A percentile compares a stretch with the other conserved stretches of the same genome.
phyloP scores from a whole-genome alignment of 305 asterid species.

The Solanum hybrid region DNA sequence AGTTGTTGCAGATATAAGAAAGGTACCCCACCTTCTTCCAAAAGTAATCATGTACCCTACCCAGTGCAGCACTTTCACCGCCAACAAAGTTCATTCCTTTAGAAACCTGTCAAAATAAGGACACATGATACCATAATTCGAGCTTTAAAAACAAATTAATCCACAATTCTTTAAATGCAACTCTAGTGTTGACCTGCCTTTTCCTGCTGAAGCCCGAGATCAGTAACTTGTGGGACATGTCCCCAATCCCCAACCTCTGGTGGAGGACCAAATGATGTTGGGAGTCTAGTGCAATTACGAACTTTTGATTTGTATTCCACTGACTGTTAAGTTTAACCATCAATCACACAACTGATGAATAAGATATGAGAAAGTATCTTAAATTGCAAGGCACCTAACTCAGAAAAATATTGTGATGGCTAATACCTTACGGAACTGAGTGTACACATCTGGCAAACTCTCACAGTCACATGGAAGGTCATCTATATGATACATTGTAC shows the following conservation, averaged over 20 bases:
- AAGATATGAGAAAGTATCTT: background rate
- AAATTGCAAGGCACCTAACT: background rate
- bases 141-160: background rate
- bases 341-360: background rate
- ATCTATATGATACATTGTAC: conserved; percentile 74
- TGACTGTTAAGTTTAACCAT: conserved; percentile 39
- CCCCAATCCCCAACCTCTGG: conserved; percentile 80
- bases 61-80: conserved; percentile 86
- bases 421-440: conserved; percentile 85
- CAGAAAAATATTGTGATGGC: background rate
- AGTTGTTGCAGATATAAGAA: too few species aligned
- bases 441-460: conserved; percentile 74
- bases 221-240: conserved; percentile 50
- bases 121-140: background rate
- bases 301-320: conserved; percentile 63
- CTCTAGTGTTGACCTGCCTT: conserved; percentile 37
- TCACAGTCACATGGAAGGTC: conserved; percentile 66
- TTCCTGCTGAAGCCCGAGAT: conserved; percentile 46
- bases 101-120: conserved; percentile 35
- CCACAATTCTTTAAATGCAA: background rate
- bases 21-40: conserved; percentile 91
- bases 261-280: conserved; percentile 63
- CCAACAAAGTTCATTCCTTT: conserved; percentile 81
- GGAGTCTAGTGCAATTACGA: conserved; percentile 55
- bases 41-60: conserved; percentile 77